phyloP scores from a whole-genome alignment of 805 yeast genomes.

The Lipomyces yamanashiensis region DNA sequence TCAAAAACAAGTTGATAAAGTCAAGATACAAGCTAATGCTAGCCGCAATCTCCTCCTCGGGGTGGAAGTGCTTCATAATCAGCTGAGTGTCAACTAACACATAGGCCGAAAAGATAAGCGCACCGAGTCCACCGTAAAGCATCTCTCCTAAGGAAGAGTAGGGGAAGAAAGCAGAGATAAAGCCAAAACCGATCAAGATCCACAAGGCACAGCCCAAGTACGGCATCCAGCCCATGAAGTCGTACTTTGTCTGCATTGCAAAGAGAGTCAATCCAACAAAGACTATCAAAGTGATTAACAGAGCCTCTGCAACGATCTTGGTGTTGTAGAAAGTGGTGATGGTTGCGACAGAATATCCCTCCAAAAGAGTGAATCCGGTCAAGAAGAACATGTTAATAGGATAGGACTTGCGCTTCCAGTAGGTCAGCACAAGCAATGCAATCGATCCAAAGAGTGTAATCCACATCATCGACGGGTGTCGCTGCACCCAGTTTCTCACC shows the following conservation, averaged over 20 bases:
- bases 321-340: conserved; percentile 67
- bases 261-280: conserved; percentile 77
- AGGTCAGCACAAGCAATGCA: conserved; percentile 67
- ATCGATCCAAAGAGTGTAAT: conserved; percentile 64
- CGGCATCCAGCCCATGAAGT: conserved; percentile 71
- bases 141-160: conserved; percentile 62
- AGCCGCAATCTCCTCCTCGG: conserved; percentile 86
- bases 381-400: conserved; percentile 68
- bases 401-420: conserved; percentile 65
- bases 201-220: conserved; percentile 61
- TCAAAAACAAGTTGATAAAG: conserved; percentile 77
- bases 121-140: conserved; percentile 73
- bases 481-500: conserved; percentile 59
- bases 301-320: conserved; percentile 68
- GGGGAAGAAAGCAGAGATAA: conserved; percentile 71
- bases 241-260: conserved; percentile 79
- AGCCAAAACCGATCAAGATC: conserved; percentile 71
- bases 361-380: conserved; percentile 71
- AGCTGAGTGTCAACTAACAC: conserved; percentile 81
- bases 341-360: conserved; percentile 73
- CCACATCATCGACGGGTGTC: conserved; percentile 62
- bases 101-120: conserved; percentile 71
- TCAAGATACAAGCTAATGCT: conserved; percentile 80
- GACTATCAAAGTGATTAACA: conserved; percentile 67
- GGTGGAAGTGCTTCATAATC: conserved; percentile 71